Conservation (phyloP, 208 protist genomes). For the Phytomonas sp. region DNA sequence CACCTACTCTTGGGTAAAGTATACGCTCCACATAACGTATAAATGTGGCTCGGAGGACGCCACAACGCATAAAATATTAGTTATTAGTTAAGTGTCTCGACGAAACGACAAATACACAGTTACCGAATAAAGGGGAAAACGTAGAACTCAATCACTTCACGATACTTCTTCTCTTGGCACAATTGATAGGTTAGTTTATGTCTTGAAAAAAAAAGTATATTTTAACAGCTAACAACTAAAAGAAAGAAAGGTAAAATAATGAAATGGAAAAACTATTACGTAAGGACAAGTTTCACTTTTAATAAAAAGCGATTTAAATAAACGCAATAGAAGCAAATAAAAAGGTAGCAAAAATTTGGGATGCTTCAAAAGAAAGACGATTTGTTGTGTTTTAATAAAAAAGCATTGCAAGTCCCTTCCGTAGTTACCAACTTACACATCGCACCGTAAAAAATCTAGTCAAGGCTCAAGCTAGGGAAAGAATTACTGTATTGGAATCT, state of each 20-base stretch:
- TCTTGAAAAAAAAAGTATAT: background rate
- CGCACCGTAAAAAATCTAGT: background rate
- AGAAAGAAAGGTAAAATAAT: slow-evolving; percentile 7
- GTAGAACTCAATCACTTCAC: background rate
- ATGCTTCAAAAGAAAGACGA: background rate
- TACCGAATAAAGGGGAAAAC: background rate
- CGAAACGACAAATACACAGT: background rate
- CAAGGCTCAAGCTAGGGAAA: background rate
- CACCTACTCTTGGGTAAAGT: background rate
- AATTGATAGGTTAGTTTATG: background rate
- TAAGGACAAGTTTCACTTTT: background rate
- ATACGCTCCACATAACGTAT: background rate
- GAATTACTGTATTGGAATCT: background rate
- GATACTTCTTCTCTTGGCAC: background rate
- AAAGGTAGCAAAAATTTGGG: background rate
- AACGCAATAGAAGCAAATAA: background rate
- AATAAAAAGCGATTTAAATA: background rate
- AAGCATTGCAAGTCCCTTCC: background rate
- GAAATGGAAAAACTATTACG: background rate
- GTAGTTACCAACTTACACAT: background rate
- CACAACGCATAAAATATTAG: background rate
- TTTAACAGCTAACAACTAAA: background rate
- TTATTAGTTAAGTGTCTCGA: background rate
- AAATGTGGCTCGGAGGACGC: background rate
- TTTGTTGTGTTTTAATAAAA: background rate